Evolutionary conservation across 2,329 filamentous ascomycete species (phyloP).

Genomic region (Fonsecaea nubica): DNA sequence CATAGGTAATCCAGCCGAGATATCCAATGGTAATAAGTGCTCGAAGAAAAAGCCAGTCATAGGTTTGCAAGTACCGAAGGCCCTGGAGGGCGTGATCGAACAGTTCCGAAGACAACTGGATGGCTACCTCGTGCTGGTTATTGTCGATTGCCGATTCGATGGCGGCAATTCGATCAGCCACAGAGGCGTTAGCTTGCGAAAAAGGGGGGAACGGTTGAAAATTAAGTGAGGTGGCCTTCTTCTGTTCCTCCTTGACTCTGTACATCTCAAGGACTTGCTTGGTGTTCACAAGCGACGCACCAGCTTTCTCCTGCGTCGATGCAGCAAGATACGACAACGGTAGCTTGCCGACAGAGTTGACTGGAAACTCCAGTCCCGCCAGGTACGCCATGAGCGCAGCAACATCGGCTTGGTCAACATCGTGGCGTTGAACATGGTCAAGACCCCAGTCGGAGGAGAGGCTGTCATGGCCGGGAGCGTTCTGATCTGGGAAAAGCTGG

Average conservation of each 20-base stretch:
- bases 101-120: slow-evolving; percentile 76
- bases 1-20: slow-evolving; percentile 93
- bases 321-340: slow-evolving; percentile 82
- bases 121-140: slow-evolving; percentile 75
- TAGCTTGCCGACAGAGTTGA: slow-evolving; percentile 93
- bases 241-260: slow-evolving; percentile 85
- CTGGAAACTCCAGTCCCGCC: slow-evolving; percentile 84
- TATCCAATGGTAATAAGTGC: slow-evolving; percentile 89
- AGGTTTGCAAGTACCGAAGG: slow-evolving; percentile 92
- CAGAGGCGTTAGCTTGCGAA: slow-evolving; percentile 65
- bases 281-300: slow-evolving; percentile 83
- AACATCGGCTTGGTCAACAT: slow-evolving; percentile 92
- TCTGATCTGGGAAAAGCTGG: slow-evolving; percentile 58
- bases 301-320: slow-evolving; percentile 75
- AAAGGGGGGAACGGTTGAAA: slow-evolving; percentile 79
- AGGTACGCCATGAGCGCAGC: slow-evolving; percentile 96
- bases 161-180: slow-evolving; percentile 69
- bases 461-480: slow-evolving; percentile 79
- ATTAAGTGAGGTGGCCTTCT: slow-evolving; percentile 74
- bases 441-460: slow-evolving; percentile 90
- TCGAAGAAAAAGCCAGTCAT: slow-evolving; percentile 95
- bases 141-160: slow-evolving; percentile 72
- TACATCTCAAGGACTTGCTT: slow-evolving; percentile 94
- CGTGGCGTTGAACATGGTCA: slow-evolving; percentile 79
- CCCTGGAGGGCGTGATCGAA: slow-evolving; percentile 80